Percentiles rank a stretch among this genome's conserved stretches.
Conservation (phyloP, 2,329 filamentous ascomycete genomes). For the Gnomoniopsis sp. region DNA sequence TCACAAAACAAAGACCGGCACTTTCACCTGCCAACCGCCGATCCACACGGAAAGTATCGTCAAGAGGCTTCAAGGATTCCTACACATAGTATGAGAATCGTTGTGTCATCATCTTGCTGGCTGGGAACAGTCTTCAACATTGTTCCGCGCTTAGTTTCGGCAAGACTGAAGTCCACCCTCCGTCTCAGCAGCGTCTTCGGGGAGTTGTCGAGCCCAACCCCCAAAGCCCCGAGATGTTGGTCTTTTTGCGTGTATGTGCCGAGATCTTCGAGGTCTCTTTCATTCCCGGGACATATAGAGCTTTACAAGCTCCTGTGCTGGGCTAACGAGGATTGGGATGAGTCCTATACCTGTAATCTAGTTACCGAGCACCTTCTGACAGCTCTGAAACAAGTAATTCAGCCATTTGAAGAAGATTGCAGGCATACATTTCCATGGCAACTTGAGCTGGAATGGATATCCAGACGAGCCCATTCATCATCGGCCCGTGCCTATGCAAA, state of each 20-base stretch:
- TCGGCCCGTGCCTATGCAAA: neutral
- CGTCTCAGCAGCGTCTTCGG: neutral
- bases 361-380: no score
- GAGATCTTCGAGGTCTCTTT: neutral
- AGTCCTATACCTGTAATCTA: no score
- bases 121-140: neutral
- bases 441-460: no score
- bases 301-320: no score
- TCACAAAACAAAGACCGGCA: conserved; percentile 14
- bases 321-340: no score
- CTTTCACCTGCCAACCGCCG: conserved; percentile 10
- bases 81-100: neutral
- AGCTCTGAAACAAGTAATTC: no score
- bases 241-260: neutral
- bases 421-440: no score
- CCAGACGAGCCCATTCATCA: neutral
- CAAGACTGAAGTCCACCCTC: neutral
- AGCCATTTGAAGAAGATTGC: neutral
- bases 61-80: neutral
- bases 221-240: neutral
- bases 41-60: neutral
- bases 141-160: neutral
- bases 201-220: neutral
- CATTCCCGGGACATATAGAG: no score
- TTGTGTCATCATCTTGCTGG: neutral